Conservation (phyloP, 2,329 filamentous ascomycete genomes). For the Aspergillus sp. region DNA sequence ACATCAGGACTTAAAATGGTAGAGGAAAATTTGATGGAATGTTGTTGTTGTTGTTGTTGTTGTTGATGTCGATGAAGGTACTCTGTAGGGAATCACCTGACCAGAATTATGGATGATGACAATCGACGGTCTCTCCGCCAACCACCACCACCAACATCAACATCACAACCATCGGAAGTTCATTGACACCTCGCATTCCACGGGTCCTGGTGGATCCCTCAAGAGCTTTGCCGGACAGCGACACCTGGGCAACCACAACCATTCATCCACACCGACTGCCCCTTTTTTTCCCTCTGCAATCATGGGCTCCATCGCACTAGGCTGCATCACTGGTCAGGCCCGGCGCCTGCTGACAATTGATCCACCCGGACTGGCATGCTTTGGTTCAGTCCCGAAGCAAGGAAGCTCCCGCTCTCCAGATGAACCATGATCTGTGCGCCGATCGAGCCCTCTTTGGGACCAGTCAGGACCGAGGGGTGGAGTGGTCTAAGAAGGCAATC, state of each 20-base stretch:
- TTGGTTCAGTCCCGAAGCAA: constrained; percentile 6
- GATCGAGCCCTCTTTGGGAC: constrained; percentile 14
- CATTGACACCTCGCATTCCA: neutral
- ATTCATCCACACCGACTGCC: neutral
- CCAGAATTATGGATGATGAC: no score
- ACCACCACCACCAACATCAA: neutral
- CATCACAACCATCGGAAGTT: neutral
- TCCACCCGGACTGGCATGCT: constrained; percentile 12
- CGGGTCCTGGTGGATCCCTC: neutral
- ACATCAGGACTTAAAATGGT: no score
- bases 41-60: no score
- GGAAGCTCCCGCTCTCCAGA: constrained; percentile 13
- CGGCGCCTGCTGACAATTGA: constrained; percentile 10
- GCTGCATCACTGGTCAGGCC: neutral
- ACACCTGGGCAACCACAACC: neutral
- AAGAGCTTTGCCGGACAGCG: neutral
- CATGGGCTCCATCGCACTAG: neutral
- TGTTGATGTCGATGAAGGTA: no score
- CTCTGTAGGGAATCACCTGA: no score
- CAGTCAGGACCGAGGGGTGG: constrained; percentile 11
- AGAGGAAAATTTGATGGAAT: no score
- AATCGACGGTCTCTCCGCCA: neutral
- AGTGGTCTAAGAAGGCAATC: neutral
- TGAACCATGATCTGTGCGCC: constrained; percentile 24
- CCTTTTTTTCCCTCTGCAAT: neutral